Evolutionary conservation across 257 asterid species (phyloP).

Genomic region (Eucommia ulmoides): DNA sequence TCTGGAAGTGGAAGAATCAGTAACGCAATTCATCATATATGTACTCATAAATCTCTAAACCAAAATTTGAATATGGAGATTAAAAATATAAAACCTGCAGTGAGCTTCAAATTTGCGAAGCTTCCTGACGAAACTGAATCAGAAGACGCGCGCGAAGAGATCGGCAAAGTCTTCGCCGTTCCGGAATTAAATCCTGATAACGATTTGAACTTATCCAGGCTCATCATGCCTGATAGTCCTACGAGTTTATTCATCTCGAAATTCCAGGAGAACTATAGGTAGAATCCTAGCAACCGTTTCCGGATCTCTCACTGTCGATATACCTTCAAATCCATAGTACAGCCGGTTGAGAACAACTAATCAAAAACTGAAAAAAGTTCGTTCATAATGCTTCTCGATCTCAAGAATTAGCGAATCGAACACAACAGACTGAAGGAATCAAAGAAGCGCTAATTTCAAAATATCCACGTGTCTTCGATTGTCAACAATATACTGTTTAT

Average conservation of each 20-base stretch:
- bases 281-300: no score
- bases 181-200: constrained; percentile 31
- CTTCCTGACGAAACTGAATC: constrained; percentile 59
- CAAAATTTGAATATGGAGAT: neutral
- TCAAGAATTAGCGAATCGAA: no score
- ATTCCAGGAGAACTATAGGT: no score
- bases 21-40: constrained; percentile 6
- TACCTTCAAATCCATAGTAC: no score
- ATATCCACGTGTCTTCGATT: no score
- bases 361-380: no score
- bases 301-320: no score
- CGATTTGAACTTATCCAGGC: constrained; percentile 49
- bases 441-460: no score
- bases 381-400: no score
- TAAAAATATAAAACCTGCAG: constrained; percentile 46
- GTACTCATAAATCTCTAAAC: neutral
- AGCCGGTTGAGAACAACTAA: no score
- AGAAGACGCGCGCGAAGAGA: constrained; percentile 30
- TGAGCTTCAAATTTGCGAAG: constrained; percentile 70
- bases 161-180: constrained; percentile 31
- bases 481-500: no score
- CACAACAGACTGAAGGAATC: no score
- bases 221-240: constrained; percentile 60
- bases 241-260: constrained; percentile 48
- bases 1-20: constrained; percentile 27